These are phyloP conservation scores for Colletotrichum cuscutae DNA, from an alignment of 2,329 filamentous ascomycete genomes.

Conservation along the genomic window DNA sequence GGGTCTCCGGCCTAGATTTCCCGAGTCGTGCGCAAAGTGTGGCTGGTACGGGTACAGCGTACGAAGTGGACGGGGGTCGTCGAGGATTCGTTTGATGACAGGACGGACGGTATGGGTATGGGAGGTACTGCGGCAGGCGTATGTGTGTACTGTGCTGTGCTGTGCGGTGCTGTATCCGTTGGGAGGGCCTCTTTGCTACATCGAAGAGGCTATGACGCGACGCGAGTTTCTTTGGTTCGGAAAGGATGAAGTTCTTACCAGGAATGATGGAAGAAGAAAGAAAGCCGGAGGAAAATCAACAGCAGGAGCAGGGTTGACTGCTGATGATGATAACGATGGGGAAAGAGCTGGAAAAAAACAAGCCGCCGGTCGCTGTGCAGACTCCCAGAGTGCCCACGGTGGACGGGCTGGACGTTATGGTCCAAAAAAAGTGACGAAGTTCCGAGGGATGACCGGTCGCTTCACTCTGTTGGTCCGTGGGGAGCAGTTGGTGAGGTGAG, in stretches of 20 bases:
- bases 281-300: not conserved
- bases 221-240: not conserved
- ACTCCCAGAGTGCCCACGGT: too few relatives aligned
- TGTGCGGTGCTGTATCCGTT: not conserved
- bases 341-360: conserved; percentile 6
- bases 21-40: conserved; percentile 32
- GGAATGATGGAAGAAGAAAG: not conserved
- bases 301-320: not conserved
- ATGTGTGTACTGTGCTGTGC: not conserved
- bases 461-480: conserved; percentile 26
- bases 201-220: not conserved
- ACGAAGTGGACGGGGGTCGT: not conserved
- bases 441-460: conserved; percentile 31
- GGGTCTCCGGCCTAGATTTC: conserved; percentile 26
- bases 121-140: not conserved
- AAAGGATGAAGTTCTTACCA: not conserved
- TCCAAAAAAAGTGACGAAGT: conserved; percentile 32
- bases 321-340: not conserved
- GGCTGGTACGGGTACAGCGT: conserved; percentile 15
- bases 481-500: conserved; percentile 8
- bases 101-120: not conserved
- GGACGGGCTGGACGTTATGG: conserved; percentile 17
- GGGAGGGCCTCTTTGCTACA: conserved; percentile 14
- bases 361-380: not conserved
- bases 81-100: conserved; percentile 8